A percentile compares a stretch with the other conserved stretches of the same genome.
phyloP scores from a whole-genome alignment of 805 yeast species.

The Komagataella kurtzmanii region DNA sequence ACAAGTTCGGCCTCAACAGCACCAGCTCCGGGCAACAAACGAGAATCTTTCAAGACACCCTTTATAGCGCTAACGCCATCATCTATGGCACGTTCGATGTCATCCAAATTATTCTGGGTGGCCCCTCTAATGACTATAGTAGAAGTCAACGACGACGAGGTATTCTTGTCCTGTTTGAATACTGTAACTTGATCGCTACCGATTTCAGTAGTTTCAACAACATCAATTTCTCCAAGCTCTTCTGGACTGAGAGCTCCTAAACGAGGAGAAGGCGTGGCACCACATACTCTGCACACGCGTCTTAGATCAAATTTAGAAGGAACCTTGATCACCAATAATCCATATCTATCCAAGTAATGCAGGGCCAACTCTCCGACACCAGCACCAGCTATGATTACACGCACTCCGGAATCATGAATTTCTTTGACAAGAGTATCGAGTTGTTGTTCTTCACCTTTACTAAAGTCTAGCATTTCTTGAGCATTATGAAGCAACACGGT shows the following conservation, averaged over 20 bases:
- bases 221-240: conserved; percentile 80
- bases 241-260: conserved; percentile 92
- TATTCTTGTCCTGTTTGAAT: conserved; percentile 58
- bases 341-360: conserved; percentile 83
- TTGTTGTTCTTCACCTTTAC: conserved; percentile 93
- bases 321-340: conserved; percentile 74
- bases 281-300: conserved; percentile 91
- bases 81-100: conserved; percentile 92
- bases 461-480: conserved; percentile 89
- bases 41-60: conserved; percentile 71
- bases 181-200: conserved; percentile 97
- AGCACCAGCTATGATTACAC: conserved; percentile 89
- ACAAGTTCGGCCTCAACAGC: conserved; percentile 86
- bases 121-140: conserved; percentile 95
- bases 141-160: conserved; percentile 59
- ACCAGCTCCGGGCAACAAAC: conserved; percentile 92
- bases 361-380: conserved; percentile 86
- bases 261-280: conserved; percentile 91
- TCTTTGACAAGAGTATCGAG: conserved; percentile 77
- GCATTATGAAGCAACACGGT: conserved; percentile 94
- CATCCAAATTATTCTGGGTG: conserved; percentile 85
- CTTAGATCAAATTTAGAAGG: conserved; percentile 91
- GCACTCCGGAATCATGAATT: conserved; percentile 71
- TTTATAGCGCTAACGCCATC: conserved; percentile 92
- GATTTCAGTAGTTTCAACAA: conserved; percentile 83